Conservation (phyloP, 164 flowering plant genomes). For the Macadamia integrifolia region DNA sequence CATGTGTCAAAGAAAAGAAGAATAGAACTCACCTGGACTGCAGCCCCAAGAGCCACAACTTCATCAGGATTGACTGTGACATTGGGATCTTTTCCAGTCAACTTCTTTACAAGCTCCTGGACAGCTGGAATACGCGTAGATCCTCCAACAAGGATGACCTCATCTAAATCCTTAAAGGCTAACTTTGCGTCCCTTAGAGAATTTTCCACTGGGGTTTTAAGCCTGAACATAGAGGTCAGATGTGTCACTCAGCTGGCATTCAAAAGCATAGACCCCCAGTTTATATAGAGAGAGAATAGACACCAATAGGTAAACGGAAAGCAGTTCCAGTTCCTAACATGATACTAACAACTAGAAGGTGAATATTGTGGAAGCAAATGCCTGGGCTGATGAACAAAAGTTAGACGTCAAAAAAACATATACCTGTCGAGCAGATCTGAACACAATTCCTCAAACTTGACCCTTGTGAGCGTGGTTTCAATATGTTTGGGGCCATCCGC, state of each 20-base stretch:
- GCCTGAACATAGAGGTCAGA: constrained; percentile 25
- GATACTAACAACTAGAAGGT: neutral
- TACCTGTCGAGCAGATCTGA: constrained; percentile 79
- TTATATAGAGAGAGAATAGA: neutral
- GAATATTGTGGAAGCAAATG: neutral
- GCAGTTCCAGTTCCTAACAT: neutral
- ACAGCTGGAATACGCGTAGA: constrained; percentile 84
- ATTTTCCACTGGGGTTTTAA: constrained; percentile 54
- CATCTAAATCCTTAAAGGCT: constrained; percentile 63
- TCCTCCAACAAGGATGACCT: constrained; percentile 81
- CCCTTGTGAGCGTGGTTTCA: constrained; percentile 75
- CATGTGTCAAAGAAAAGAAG: neutral
- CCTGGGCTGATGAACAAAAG: no score
- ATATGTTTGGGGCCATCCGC: constrained; percentile 85
- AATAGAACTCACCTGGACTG: constrained; percentile 58
- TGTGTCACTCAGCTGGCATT: neutral
- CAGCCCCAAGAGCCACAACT: constrained; percentile 91
- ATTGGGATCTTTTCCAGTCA: constrained; percentile 77
- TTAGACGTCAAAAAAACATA: no score
- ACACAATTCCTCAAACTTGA: constrained; percentile 82
- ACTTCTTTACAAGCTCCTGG: constrained; percentile 63
- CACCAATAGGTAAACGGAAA: neutral
- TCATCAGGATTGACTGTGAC: constrained; percentile 85
- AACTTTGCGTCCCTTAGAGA: constrained; percentile 76
- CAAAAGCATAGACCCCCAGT: neutral